A percentile compares a stretch with the other conserved stretches of the same genome.
These are phyloP conservation scores for Phaeolepiota aurea DNA, from an alignment of 768 basidiomycete species.

Conservation along the genomic window DNA sequence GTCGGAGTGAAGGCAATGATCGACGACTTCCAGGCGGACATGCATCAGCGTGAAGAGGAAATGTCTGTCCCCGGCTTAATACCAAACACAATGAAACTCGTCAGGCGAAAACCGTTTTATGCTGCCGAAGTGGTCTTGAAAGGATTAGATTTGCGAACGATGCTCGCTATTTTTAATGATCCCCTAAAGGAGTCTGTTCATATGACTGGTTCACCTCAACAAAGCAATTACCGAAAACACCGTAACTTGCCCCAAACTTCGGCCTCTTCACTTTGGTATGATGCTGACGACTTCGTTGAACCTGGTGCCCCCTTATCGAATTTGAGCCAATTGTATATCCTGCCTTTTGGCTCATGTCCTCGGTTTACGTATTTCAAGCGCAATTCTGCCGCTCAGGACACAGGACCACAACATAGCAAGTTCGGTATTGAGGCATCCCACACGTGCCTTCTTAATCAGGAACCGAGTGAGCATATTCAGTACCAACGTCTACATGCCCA, in stretches of 20 bases:
- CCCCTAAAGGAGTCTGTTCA: constrained; percentile 54
- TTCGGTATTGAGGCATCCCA: constrained; percentile 87
- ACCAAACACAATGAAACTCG: constrained; percentile 47
- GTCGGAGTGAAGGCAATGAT: constrained; percentile 84
- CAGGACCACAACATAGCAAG: constrained; percentile 48
- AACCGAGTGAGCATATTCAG: constrained; percentile 43
- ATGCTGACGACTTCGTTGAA: constrained; percentile 79
- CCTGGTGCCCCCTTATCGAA: constrained; percentile 51
- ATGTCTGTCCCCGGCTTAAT: constrained; percentile 46
- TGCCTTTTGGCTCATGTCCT: constrained; percentile 72
- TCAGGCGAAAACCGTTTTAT: constrained; percentile 78
- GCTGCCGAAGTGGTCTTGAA: constrained; percentile 79
- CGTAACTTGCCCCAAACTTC: constrained; percentile 33
- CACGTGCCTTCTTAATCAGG: constrained; percentile 66
- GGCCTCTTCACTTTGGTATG: constrained; percentile 58
- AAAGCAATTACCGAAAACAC: constrained; percentile 40
- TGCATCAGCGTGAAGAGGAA: constrained; percentile 90
- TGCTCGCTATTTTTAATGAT: constrained; percentile 73
- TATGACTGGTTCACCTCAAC: constrained; percentile 34
- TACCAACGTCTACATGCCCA: neutral
- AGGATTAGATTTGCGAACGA: constrained; percentile 65
- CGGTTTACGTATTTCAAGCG: constrained; percentile 77
- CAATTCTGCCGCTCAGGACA: constrained; percentile 31
- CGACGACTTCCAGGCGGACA: constrained; percentile 76
- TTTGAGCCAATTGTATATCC: constrained; percentile 54